These are phyloP conservation scores for Saprolegnia diclina DNA, from an alignment of 352 stramenopile genomes.

Conservation along the genomic window DNA sequence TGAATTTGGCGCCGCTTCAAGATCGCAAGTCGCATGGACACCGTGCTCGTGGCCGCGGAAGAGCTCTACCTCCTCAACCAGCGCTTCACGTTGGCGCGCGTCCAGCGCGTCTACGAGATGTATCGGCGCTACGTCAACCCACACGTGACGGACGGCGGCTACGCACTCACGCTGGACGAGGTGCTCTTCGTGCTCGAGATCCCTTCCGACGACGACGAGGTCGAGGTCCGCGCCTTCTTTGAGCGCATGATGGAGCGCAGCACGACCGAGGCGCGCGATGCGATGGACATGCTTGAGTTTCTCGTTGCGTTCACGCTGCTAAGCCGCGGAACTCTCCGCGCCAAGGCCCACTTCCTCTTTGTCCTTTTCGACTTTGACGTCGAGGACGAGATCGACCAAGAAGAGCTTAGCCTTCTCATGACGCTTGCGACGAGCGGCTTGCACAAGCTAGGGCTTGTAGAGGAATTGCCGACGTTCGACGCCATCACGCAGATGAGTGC, in stretches of 20 bases:
- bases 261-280: constrained; percentile 1
- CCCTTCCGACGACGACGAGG: constrained; percentile 28
- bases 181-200: constrained; percentile 59
- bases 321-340: constrained; percentile 42
- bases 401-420: constrained; percentile 63
- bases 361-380: constrained; percentile 61
- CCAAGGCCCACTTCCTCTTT: constrained; percentile 58
- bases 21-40: constrained; percentile 1
- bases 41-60: not conserved
- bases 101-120: constrained; percentile 53
- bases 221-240: constrained; percentile 47
- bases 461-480: constrained; percentile 38
- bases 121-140: constrained; percentile 52
- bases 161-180: constrained; percentile 54
- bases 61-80: constrained; percentile 34
- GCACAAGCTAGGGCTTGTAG: constrained; percentile 33
- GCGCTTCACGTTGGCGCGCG: constrained; percentile 37
- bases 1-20: not conserved
- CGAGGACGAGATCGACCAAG: constrained; percentile 68
- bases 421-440: constrained; percentile 46
- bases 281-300: constrained; percentile 55
- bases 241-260: constrained; percentile 34
- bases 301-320: constrained; percentile 42
- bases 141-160: constrained; percentile 48
- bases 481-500: constrained; percentile 46